Percentiles rank a stretch among this genome's conserved stretches.
Evolutionary conservation across 2,329 filamentous ascomycete species (phyloP).

Genomic region (Neospermospora avenae): DNA sequence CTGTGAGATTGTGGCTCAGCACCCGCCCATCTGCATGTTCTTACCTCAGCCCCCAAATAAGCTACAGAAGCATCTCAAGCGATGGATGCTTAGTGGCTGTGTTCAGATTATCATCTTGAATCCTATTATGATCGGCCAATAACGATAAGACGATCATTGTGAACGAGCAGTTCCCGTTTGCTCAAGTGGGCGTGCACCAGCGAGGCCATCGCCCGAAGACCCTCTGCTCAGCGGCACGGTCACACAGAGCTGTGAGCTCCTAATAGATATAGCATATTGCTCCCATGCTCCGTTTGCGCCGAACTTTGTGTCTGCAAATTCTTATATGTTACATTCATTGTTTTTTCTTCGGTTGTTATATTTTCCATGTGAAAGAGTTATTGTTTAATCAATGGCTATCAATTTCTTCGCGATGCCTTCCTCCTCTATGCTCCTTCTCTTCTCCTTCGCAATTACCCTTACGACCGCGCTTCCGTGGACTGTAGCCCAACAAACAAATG

Average conservation of each 20-base stretch:
- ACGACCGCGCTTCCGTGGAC: slow-evolving; percentile 29
- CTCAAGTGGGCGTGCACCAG: not conserved
- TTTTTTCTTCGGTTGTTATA: not conserved
- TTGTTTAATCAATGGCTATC: slow-evolving; percentile 17
- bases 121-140: slow-evolving; percentile 10
- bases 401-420: slow-evolving; percentile 32
- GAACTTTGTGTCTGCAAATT: slow-evolving; percentile 1
- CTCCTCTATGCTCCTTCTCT: slow-evolving; percentile 24
- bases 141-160: not conserved
- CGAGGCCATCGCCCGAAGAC: not conserved
- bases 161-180: not conserved
- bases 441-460: slow-evolving; percentile 22
- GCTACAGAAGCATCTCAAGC: slow-evolving; percentile 10
- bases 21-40: slow-evolving; percentile 6
- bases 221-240: slow-evolving; percentile 15
- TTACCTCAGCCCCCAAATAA: slow-evolving; percentile 15
- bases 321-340: not conserved
- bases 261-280: slow-evolving; percentile 8
- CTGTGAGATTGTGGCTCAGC: slow-evolving; percentile 22
- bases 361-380: not conserved
- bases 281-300: not conserved
- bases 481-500: slow-evolving; percentile 24
- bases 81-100: slow-evolving; percentile 16
- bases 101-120: not conserved
- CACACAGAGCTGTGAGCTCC: slow-evolving; percentile 5